Base-by-base conservation (phyloP, 805 yeast genomes). In the Saccharomycopsis malanga region DNA sequence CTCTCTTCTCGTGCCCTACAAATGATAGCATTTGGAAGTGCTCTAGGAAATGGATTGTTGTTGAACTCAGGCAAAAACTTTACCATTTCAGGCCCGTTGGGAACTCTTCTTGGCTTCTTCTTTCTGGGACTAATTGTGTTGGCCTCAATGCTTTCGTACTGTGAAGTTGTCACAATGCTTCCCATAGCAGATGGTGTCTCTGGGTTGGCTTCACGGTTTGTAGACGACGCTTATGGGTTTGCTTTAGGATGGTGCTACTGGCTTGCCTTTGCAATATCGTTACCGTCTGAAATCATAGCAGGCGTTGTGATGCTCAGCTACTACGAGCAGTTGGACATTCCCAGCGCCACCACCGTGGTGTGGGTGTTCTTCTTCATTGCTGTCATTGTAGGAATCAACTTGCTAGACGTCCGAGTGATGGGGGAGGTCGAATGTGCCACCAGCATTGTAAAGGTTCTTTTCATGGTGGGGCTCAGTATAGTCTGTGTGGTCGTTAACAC, bases 231-330 rank as follows among this genome's bases (percentile, higher is more conserved):
- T 0, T 80, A 81, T 63, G 88, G 88, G 1, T 82, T 82, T 60
- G 76, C 84, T 3, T 66, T 81, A 0, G 89, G 89, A 1, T 75
- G 88, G 69, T 68, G 77, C 27, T 87, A 86, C 60, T 84, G 87
- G 76, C 59, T 81, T 14, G 77, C 86, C 44, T 83, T 81, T 59
- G 72, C 83, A 12, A 65, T 83, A 41, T 87, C 87, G 0, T 64
- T 84, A 50, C 87, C 95, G 0, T 76, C 89, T 0, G 95, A 86
- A 58, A 71, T 87, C 3, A 83, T 86, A 12, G 93, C 94, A 0
- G 83, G 85, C 21, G 77, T 86, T 0, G 79, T 87, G 23, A 74
- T 86, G 78, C 64, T 86, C 38, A 74, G 83, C 36, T 86, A 77
- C 58, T 87, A 78, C 57, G 72, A 77, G 1, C 58, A 68, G 32